These are phyloP conservation scores for Brassica incana DNA, from an alignment of 345 rosid species.

Conservation along the genomic window DNA sequence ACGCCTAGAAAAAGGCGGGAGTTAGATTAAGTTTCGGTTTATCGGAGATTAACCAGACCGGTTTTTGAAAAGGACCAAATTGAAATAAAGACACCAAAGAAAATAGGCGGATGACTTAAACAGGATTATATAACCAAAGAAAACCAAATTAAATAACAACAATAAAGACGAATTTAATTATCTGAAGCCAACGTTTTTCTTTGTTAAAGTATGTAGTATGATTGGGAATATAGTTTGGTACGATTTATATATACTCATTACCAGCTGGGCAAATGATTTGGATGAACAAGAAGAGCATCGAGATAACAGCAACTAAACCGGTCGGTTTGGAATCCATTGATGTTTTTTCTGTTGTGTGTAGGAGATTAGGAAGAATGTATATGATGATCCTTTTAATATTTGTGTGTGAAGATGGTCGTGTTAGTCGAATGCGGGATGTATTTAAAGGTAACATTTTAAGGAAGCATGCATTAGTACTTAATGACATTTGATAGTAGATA, in stretches of 20 bases:
- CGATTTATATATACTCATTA: not conserved
- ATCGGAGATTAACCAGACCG: not conserved
- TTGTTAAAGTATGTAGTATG: not conserved
- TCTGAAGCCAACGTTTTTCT: not conserved
- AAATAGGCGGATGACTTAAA: not conserved
- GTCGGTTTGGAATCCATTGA: constrained; percentile 19
- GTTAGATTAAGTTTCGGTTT: not conserved
- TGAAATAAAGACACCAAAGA: not conserved
- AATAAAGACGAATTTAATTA: not conserved
- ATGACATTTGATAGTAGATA: not conserved
- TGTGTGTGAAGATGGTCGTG: constrained; percentile 1
- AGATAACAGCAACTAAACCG: not conserved
- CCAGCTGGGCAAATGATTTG: constrained; percentile 7
- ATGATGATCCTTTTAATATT: not conserved
- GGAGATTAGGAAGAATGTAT: not conserved
- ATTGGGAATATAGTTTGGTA: not conserved
- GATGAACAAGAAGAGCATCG: not conserved
- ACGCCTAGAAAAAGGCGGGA: constrained; percentile 2
- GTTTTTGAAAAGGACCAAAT: not conserved
- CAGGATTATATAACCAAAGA: not conserved
- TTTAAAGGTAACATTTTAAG: not conserved
- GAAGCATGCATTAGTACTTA: constrained; percentile 19
- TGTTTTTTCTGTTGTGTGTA: constrained; percentile 1
- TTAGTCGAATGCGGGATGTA: not conserved
- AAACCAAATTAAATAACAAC: not conserved